phyloP scores from a whole-genome alignment of 2,329 filamentous ascomycete genomes.

The Fusarium verrucosum region DNA sequence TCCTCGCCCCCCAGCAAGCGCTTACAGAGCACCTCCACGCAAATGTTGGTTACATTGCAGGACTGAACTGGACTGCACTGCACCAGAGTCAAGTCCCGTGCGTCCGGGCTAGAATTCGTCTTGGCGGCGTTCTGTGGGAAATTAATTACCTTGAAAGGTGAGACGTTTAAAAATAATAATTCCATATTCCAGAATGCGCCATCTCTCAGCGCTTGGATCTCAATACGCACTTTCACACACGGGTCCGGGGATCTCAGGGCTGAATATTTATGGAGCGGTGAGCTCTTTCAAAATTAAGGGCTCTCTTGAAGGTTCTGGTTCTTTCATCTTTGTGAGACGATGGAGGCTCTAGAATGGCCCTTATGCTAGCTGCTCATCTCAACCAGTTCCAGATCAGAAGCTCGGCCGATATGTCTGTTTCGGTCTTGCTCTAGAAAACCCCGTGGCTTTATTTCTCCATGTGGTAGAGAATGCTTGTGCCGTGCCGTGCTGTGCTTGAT shows the following conservation, averaged over 20 bases:
- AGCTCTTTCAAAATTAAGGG: conserved; percentile 12
- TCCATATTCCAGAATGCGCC: conserved; percentile 29
- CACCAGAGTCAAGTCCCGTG: no score
- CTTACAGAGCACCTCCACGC: background rate
- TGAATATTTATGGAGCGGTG: conserved; percentile 14
- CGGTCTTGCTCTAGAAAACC: background rate
- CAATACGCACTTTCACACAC: conserved; percentile 7
- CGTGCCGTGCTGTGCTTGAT: no score
- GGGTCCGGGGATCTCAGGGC: conserved; percentile 7
- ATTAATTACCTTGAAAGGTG: conserved; percentile 26
- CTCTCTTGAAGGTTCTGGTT: conserved; percentile 2
- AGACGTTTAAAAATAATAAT: conserved; percentile 6
- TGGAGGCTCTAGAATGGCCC: background rate
- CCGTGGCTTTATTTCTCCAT: conserved; percentile 5
- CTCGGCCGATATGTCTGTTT: conserved; percentile 11
- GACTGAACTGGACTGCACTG: background rate
- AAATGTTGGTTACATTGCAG: conserved; percentile 21
- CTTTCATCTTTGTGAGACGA: conserved; percentile 9
- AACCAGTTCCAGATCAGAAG: background rate
- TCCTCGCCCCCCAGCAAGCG: background rate
- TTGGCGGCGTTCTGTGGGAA: conserved; percentile 8
- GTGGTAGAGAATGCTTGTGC: background rate
- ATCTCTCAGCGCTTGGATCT: conserved; percentile 16
- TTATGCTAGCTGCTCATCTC: background rate
- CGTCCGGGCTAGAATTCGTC: background rate